Evolutionary conservation across 2,329 filamentous ascomycete genomes (phyloP).

Genomic region (Parastagonospora nodorum): DNA sequence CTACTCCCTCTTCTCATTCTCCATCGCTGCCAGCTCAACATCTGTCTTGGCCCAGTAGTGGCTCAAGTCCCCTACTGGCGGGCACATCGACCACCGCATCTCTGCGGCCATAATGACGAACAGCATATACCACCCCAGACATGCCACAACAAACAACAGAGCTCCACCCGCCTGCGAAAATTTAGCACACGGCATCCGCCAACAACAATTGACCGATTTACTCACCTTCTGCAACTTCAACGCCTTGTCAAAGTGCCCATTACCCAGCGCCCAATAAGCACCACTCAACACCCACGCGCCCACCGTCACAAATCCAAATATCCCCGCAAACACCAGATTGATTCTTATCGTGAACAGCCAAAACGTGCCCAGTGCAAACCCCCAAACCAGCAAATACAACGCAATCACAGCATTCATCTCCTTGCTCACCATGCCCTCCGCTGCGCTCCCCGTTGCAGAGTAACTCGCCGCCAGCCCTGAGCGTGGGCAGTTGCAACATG

Average conservation of each 20-base stretch:
- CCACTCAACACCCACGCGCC: slow-evolving; percentile 54
- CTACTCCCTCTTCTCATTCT: slow-evolving; percentile 34
- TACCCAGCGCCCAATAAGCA: slow-evolving; percentile 56
- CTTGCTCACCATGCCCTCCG: slow-evolving; percentile 50
- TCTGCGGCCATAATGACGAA: slow-evolving; percentile 60
- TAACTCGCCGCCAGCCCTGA: slow-evolving; percentile 53
- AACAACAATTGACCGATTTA: background rate
- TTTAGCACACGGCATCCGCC: slow-evolving; percentile 1
- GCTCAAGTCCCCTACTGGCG: slow-evolving; percentile 59
- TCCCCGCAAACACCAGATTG: slow-evolving; percentile 56
- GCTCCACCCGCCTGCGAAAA: slow-evolving; percentile 41
- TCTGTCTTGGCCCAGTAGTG: slow-evolving; percentile 52
- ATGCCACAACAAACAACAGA: slow-evolving; percentile 52
- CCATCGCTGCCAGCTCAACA: slow-evolving; percentile 31
- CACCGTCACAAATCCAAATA: slow-evolving; percentile 55
- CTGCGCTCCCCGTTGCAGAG: slow-evolving; percentile 48
- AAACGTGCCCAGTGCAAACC: slow-evolving; percentile 58
- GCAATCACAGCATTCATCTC: slow-evolving; percentile 57
- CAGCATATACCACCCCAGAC: slow-evolving; percentile 59
- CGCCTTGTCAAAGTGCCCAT: slow-evolving; percentile 51
- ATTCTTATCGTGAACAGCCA: slow-evolving; percentile 59
- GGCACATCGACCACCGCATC: slow-evolving; percentile 56
- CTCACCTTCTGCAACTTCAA: slow-evolving; percentile 53
- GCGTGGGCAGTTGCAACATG: slow-evolving; percentile 56
- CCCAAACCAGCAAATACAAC: slow-evolving; percentile 59